Evolutionary conservation across 129 eudicot genomes (phyloP), one percentile per base, ranked within the genome.

Genomic region (Flaveria brownii): DNA sequence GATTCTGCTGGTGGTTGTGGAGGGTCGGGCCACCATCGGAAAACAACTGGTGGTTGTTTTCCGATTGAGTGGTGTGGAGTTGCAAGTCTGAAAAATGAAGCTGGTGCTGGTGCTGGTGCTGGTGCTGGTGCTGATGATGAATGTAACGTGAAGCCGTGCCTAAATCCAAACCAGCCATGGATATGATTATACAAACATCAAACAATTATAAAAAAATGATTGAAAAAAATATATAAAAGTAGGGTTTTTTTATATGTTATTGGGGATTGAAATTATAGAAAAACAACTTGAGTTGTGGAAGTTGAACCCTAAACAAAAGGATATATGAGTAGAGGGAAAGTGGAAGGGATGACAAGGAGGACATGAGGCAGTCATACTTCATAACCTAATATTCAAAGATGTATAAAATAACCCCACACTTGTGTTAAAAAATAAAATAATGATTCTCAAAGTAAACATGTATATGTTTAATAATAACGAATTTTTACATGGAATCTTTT

Each of bases 91-190:
- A 82, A 51, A 67, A 82, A 36, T 77, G 81, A 43, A 30, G 5
- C 36, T 30, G 41, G 65, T 70, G 82, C 28, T 82, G 82, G 13
- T 82, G 5, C 36, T 30, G 41, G 65, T 70, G 82, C 28, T 82
- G 82, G 13, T 82, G 78, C 9, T 73, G 77, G 0, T 73, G 69
- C 2, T 73, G 68, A n/a, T 66, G 86, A 56, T 82, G 86, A 50
- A 77, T 67, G 86, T 71, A 82, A 56, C 81, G 86, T 56, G 86
- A 77, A 82, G 82, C 70, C 49, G 86, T 77, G 82, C 86, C 75
- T 72, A 82, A 82, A 77, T 82, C 82, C 74, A 82, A 77, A 64
- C 86, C 86, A 77, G 82, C 86, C 86, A 82, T 82, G 74, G 71
- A 76, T 64, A 41, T 57, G 45, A 70, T 70, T 70, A 70, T 69